Conservation (phyloP, 345 rosid genomes). For the Populus alba region DNA sequence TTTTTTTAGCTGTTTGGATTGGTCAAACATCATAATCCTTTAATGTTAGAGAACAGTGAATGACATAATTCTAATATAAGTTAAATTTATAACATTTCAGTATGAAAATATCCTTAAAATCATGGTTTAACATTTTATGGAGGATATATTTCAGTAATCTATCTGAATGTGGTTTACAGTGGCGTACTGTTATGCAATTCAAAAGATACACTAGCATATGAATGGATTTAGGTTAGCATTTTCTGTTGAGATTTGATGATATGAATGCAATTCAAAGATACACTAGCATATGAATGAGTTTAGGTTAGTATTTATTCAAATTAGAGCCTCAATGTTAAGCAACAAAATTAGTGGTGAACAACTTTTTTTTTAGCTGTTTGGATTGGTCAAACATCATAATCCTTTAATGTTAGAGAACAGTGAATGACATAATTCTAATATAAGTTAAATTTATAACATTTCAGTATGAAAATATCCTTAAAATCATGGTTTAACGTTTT, state of each 20-base stretch:
- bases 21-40: not conserved
- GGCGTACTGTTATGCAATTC: not conserved
- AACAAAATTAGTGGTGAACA: not conserved
- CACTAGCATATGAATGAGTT: too few relatives aligned
- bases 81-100: too few relatives aligned
- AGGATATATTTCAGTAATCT: not conserved
- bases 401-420: not conserved
- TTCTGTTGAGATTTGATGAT: too few relatives aligned
- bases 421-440: not conserved
- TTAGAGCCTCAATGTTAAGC: not conserved
- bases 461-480: not conserved
- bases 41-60: not conserved
- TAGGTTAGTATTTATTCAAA: too few relatives aligned
- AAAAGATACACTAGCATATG: not conserved
- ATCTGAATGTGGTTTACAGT: not conserved
- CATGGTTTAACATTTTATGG: not conserved
- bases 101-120: not conserved
- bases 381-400: not conserved
- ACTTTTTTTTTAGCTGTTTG: not conserved
- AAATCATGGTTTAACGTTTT: not conserved
- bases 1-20: not conserved
- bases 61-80: not conserved
- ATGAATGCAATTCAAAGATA: too few relatives aligned
- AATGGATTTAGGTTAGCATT: too few relatives aligned
- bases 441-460: too few relatives aligned